Base-by-base conservation (phyloP, 176 grass and related monocot species). In the Avena insularis region DNA sequence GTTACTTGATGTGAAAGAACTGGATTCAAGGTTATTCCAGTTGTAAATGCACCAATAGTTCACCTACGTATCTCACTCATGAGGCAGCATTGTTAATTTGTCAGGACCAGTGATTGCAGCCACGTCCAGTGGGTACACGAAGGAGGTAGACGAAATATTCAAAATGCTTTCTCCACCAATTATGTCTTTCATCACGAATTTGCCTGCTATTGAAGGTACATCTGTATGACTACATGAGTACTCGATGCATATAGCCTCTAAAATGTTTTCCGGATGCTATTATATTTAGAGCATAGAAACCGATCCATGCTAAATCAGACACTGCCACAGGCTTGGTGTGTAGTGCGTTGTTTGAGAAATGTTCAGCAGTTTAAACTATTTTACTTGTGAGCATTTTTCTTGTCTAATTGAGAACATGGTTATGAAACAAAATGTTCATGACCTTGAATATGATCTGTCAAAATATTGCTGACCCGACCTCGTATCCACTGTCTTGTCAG, bases 131-230 rank as follows among this genome's bases (percentile, higher is more conserved):
- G 92, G 90, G 73, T 88, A 89, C 77, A 79, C 92, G 56, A 92
- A 90, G 75, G 87, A 88, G 72, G 74, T 89, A 50, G 90, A 95
- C 45, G 92, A 96, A 67, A 90, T 90, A 84, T 87, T 98, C 19
- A 98, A 98, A 90, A 81, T 80, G 75, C 82, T 96, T 60, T 89
- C 92, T 54, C 90, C 92, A 35, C 12, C 73, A 5, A 75, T 92
- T 27, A 51, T 78, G 51, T 84, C 90, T 74, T 98, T 96, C 43
- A 87, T 98, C 38, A 83, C 89, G 57, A 92, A 94, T 82, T 90
- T 98, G 90, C 94, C 97, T 85, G 85, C 89, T 56, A 90, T 94
- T 85, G 92, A 98, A 93, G 94, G 97, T 94, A 90, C 3, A 8
- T 4, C 8, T 1, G 2, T 9, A 12, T 64, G 43, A 80, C 78